phyloP scores from a whole-genome alignment of 805 yeast species.

The Candida chilensis region DNA sequence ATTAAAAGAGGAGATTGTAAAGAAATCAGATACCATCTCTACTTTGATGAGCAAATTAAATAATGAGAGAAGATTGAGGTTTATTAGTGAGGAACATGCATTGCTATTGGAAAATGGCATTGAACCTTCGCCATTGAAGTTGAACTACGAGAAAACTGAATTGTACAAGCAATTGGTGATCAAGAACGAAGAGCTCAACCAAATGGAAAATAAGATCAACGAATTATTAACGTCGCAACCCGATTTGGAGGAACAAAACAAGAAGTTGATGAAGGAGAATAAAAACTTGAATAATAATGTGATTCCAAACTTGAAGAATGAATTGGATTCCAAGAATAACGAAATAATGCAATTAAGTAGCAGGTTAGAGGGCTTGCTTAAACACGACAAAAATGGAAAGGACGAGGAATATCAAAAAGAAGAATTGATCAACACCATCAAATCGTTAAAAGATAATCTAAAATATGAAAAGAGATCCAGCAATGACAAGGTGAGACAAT shows the following conservation, averaged over 20 bases:
- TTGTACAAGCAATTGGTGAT: conserved; percentile 35
- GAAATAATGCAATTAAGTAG: no score
- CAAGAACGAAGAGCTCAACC: conserved; percentile 38
- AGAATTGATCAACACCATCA: background rate
- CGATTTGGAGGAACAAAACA: conserved; percentile 25
- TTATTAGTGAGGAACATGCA: conserved; percentile 64
- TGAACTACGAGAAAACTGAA: conserved; percentile 48
- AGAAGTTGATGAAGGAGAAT: conserved; percentile 27
- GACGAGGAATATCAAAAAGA: background rate
- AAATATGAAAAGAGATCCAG: no score
- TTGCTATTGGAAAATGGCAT: conserved; percentile 43
- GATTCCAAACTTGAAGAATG: conserved; percentile 38
- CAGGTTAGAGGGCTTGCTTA: no score
- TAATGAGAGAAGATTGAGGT: conserved; percentile 57
- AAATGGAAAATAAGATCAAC: conserved; percentile 35
- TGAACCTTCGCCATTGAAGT: conserved; percentile 43
- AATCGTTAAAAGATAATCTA: background rate
- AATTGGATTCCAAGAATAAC: no score
- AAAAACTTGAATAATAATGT: conserved; percentile 28
- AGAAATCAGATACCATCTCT: conserved; percentile 32
- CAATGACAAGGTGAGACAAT: no score
- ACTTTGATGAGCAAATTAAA: conserved; percentile 48
- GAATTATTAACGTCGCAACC: conserved; percentile 23
- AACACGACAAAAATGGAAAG: background rate
- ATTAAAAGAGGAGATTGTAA: conserved; percentile 18